Base-by-base conservation (phyloP, 2,329 filamentous ascomycete species). In the Raffaelea arxii region DNA sequence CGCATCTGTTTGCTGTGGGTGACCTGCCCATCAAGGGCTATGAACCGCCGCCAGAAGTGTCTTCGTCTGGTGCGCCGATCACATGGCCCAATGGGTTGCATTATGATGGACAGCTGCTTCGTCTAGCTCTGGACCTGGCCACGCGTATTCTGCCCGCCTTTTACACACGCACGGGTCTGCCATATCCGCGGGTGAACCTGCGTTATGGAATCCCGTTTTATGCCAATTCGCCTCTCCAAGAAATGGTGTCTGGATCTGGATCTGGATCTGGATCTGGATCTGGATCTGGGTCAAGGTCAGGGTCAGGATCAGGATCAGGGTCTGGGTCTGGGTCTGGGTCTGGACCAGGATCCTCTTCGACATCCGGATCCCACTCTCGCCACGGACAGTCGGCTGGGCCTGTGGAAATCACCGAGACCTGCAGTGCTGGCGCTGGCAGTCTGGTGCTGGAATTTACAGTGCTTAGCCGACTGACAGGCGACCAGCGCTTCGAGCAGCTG, bases 371-470 rank as follows among this genome's bases (percentile, higher is more conserved):
- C 9, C 27, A 32, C 10, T n/a, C n/a, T n/a, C n/a, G 39, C 40
- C 32, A 7, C 6, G 60, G 71, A 9, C 59, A 66, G 36, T 67
- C 68, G 25, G 64, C 72, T 36, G 56, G 56, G 25, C 55, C 62
- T 23, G 63, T 67, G 35, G 91, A 98, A 62, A 83, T 94, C 41
- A 97, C 92, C 1, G 92, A 97, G 66, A 98, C 89, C 1, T 98
- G 92, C 65, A 95, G 88, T 59, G 92, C 92, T 2, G 92, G 92
- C 38, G 92, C 92, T n/a, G 92, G 90, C 46, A 97, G 90, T 62
- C 71, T 98, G 23, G 87, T 96, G 3, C 75, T 98, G 1, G 92
- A 98, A 60, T 95, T 97, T 55, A 86, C 89, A 1, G 87, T 90
- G 0, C 71, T 98, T 41, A 96, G 89, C 58, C 79, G 92, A 22